A percentile compares a stretch with the other conserved stretches of the same genome.
Evolutionary conservation across 441 rosid genomes (phyloP).

Genomic region (Mallotus repandus): DNA sequence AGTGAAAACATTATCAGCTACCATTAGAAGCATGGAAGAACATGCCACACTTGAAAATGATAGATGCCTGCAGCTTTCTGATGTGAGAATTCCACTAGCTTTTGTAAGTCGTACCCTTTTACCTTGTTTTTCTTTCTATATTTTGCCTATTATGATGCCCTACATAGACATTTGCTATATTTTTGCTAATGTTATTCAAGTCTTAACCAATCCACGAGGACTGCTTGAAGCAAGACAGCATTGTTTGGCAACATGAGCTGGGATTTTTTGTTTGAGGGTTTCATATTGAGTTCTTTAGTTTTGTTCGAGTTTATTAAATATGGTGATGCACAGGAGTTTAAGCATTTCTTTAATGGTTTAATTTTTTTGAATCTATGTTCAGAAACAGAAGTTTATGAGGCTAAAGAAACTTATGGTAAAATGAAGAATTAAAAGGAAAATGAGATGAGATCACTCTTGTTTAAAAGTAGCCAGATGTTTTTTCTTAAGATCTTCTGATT

Average conservation of each 20-base stretch:
- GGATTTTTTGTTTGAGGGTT: conserved; percentile 1
- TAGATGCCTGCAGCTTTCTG: conserved; percentile 83
- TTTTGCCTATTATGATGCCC: neutral
- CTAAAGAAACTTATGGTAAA: neutral
- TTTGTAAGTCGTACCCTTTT: conserved; percentile 61
- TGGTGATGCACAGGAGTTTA: neutral
- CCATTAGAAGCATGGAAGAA: conserved; percentile 40
- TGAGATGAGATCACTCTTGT: neutral
- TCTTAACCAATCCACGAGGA: neutral
- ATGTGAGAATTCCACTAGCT: conserved; percentile 75
- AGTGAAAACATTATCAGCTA: conserved; percentile 39
- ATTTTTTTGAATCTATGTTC: neutral
- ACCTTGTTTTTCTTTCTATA: neutral
- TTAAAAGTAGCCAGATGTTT: neutral
- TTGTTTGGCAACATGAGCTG: neutral
- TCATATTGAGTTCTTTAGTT: neutral
- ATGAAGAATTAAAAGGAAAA: neutral
- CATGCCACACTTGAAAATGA: conserved; percentile 44
- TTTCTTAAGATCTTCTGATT: neutral
- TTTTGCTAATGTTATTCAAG: conserved; percentile 3
- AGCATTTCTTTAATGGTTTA: neutral
- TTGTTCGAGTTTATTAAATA: neutral
- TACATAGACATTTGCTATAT: neutral
- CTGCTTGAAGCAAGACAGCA: neutral
- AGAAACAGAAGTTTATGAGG: neutral